Conservation (phyloP, 2,329 filamentous ascomycete genomes). For the Orbilia brochopaga region DNA sequence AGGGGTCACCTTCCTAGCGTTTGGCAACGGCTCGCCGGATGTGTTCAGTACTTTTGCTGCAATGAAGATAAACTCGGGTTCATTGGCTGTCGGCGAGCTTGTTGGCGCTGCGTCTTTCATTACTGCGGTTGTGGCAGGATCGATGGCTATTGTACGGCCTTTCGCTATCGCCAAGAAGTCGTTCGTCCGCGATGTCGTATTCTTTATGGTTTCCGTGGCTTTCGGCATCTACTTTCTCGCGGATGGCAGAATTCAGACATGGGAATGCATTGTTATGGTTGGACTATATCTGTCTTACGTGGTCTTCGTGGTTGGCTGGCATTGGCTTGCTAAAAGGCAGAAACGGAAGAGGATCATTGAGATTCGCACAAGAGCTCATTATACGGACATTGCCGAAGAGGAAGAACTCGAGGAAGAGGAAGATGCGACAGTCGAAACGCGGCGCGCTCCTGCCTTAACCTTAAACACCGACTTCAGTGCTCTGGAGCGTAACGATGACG, state of each 20-base stretch:
- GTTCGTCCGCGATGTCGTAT: conserved; percentile 88
- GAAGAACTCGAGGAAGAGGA: conserved; percentile 65
- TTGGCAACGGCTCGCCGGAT: conserved; percentile 96
- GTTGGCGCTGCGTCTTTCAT: conserved; percentile 96
- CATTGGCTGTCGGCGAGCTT: conserved; percentile 91
- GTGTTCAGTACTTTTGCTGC: conserved; percentile 98
- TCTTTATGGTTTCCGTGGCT: conserved; percentile 83
- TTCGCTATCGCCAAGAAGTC: conserved; percentile 89
- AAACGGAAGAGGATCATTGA: conserved; percentile 57
- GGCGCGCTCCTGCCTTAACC: conserved; percentile 60
- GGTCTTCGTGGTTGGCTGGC: conserved; percentile 83
- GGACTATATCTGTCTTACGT: conserved; percentile 91
- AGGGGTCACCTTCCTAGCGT: conserved; percentile 93
- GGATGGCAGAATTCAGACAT: conserved; percentile 81
- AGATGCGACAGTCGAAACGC: conserved; percentile 64
- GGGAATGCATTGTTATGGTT: conserved; percentile 92
- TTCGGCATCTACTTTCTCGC: conserved; percentile 88
- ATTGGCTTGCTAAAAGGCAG: conserved; percentile 77
- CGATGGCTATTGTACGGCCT: conserved; percentile 94
- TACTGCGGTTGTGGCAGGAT: conserved; percentile 91
- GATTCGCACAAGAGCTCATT: conserved; percentile 52
- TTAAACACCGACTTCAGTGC: conserved; percentile 69
- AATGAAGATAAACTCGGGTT: conserved; percentile 96
- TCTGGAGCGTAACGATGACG: conserved; percentile 68
- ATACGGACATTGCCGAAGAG: conserved; percentile 60